Base-by-base conservation (phyloP, 78 protist genomes). In the Acrasis kona region DNA sequence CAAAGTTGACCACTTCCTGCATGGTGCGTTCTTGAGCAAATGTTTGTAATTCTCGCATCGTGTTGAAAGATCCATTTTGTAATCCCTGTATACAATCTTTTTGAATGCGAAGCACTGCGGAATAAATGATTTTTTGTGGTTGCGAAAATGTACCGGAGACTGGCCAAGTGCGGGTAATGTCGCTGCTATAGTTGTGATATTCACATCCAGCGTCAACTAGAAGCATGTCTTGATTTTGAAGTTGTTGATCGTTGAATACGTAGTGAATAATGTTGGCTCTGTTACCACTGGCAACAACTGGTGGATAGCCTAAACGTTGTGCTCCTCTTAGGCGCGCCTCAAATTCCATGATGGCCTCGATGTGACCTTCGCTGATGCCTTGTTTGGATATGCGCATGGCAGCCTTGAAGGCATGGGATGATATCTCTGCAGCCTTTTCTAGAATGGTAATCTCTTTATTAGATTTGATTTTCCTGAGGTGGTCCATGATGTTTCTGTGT, bases 111-210 rank as follows among this genome's bases (percentile, higher is more conserved):
- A 80, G 70, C 57, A 85, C 89, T 8, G 66, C 74, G n/a, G 72
- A 61, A 76, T 85, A 84, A 36, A 87, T 40, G 5, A 10, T n/a
- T n/a, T 12, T n/a, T 72, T 87, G 91, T 7, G 27, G 70, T 6
- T 6, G 32, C 2, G 35, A 34, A 65, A 58, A 86, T 12, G 29
- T 4, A 34, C 90, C 90, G 31, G 19, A 3, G 28, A 70, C 66
- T 0, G 92, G 92, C 67, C 74, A 85, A 10, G 83, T 35, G 57
- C 80, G 12, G 19, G 92, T 84, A 40, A 88, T 41, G 64, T 88
- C 92, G 12, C 82, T 19, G n/a, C 81, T 39, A 39, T 88, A 88
- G 40, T 82, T 29, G 61, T 68, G 38, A 64, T 66, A 50, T 57
- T 84, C 85, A 38, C 39, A 41, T 28, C 92, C 92, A 58, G 64